phyloP scores from a whole-genome alignment of 148 eudicot genomes.

The Nyssa sinensis region DNA sequence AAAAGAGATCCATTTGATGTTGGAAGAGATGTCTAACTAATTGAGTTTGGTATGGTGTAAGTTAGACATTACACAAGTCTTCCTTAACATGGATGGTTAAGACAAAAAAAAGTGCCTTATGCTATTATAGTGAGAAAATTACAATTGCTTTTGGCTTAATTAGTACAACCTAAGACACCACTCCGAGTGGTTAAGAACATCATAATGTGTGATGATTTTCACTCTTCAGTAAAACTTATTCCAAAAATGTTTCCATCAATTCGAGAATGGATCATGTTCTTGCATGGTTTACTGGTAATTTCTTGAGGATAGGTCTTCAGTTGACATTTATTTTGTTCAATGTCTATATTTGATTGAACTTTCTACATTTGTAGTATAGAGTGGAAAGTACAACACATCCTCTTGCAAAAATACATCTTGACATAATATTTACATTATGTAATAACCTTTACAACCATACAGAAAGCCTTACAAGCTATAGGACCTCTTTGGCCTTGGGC shows the following conservation, averaged over 20 bases:
- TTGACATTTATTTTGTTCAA: neutral
- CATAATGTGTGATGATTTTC: conserved; percentile 64
- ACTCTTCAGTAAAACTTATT: conserved; percentile 49
- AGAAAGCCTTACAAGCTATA: neutral
- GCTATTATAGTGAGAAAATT: conserved; percentile 58
- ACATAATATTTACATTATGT: neutral
- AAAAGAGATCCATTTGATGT: conserved; percentile 46
- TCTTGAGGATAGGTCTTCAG: neutral
- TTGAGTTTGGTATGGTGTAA: conserved; percentile 39
- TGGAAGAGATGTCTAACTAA: conserved; percentile 50
- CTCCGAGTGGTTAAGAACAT: conserved; percentile 58
- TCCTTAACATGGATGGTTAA: conserved; percentile 51
- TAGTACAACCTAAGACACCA: conserved; percentile 47
- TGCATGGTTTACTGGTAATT: conserved; percentile 57
- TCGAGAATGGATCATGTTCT: conserved; percentile 59
- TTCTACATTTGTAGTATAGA: neutral
- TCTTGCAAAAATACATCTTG: neutral
- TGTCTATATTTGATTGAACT: neutral
- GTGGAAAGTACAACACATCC: neutral
- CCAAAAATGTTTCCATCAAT: conserved; percentile 63
- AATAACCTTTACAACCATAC: neutral
- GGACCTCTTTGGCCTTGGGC: neutral
- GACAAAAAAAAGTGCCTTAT: conserved; percentile 39
- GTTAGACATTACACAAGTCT: conserved; percentile 55
- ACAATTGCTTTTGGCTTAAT: conserved; percentile 69